Evolutionary conservation across 805 yeast species (phyloP).

Genomic region (Saccharomyces kudriavzevii): DNA sequence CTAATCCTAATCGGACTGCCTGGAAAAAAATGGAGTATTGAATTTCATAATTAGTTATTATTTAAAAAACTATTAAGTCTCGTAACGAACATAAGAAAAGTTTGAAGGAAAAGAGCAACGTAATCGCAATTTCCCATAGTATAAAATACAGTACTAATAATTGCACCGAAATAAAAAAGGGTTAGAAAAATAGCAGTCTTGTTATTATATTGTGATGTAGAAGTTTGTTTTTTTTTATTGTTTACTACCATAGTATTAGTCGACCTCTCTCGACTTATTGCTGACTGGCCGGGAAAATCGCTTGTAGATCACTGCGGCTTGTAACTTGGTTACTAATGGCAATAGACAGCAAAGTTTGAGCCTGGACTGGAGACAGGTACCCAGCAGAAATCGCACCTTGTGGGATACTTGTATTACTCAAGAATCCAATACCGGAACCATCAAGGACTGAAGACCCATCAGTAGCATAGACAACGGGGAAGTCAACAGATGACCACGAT

Average conservation of each 20-base stretch:
- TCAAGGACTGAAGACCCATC: conserved; percentile 3
- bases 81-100: background rate
- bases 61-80: background rate
- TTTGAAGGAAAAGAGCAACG: background rate
- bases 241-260: background rate
- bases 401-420: conserved; percentile 16
- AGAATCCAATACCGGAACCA: conserved; percentile 8
- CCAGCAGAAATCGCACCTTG: conserved; percentile 25
- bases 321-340: conserved; percentile 24
- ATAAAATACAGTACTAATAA: background rate
- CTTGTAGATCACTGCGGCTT: conserved; percentile 4
- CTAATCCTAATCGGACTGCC: background rate
- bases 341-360: conserved; percentile 25
- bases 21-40: background rate
- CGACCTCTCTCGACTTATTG: background rate
- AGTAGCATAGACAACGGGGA: conserved; percentile 23
- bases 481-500: background rate
- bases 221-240: background rate
- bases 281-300: conserved; percentile 6
- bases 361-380: conserved; percentile 25
- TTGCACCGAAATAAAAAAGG: background rate
- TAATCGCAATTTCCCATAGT: background rate
- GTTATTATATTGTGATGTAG: too few relatives aligned
- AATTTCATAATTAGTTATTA: background rate
- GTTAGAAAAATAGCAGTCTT: background rate